A percentile compares a stretch with the other conserved stretches of the same genome.
phyloP scores from a whole-genome alignment of 495 filamentous ascomycete genomes.

The Pyrenopolyporus hunteri region DNA sequence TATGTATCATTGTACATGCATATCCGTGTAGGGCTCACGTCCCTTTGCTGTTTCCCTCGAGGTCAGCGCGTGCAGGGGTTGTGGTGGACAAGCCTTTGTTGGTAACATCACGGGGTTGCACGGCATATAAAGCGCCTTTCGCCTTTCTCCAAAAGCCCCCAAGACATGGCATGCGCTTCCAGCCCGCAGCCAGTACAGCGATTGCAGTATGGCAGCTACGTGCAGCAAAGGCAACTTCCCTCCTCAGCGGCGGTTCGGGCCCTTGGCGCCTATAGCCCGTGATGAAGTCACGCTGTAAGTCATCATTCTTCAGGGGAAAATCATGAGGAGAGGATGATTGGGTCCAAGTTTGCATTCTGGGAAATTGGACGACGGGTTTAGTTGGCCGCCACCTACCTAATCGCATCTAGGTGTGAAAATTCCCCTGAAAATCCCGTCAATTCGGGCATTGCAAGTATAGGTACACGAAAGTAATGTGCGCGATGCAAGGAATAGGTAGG shows the following conservation, averaged over 20 bases:
- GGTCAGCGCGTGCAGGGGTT: conserved; percentile 4
- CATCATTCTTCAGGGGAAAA: conserved; percentile 11
- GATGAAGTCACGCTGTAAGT: conserved; percentile 23
- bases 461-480: no score
- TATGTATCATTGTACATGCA: not conserved
- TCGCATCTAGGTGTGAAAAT: not conserved
- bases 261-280: conserved; percentile 34
- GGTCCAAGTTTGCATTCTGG: conserved; percentile 10
- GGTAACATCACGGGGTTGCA: conserved; percentile 26
- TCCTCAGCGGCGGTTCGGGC: conserved; percentile 23
- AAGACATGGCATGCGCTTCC: conserved; percentile 2
- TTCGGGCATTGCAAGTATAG: not conserved
- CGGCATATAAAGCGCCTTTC: conserved; percentile 7
- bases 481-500: no score
- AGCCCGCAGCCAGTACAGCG: no score
- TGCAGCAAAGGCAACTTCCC: conserved; percentile 11
- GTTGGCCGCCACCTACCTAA: not conserved
- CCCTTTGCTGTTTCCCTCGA: conserved; percentile 11
- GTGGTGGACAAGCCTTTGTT: conserved; percentile 13
- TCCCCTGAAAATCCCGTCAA: conserved; percentile 26
- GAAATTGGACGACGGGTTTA: conserved; percentile 2
- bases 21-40: not conserved
- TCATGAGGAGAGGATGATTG: conserved; percentile 7
- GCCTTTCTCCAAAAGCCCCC: conserved; percentile 17
- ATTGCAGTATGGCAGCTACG: no score